phyloP scores from a whole-genome alignment of 2,329 filamentous ascomycete species.

The Harringtonia aguacate region DNA sequence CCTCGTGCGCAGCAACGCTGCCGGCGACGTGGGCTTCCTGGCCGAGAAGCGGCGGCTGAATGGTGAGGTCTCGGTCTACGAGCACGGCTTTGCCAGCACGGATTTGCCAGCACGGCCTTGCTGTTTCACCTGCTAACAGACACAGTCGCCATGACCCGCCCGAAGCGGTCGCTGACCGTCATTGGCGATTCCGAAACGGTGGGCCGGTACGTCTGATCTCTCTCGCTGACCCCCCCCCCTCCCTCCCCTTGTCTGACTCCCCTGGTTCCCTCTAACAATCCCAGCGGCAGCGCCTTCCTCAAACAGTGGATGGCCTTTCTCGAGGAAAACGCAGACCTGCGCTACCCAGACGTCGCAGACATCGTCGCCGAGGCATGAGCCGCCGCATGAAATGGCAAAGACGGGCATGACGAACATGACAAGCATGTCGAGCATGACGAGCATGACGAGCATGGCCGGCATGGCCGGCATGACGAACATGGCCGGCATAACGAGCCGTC shows the following conservation, averaged over 20 bases:
- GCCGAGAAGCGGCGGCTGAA: conserved; percentile 88
- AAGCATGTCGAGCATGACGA: too few relatives aligned
- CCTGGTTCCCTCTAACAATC: conserved; percentile 10
- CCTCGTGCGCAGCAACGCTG: conserved; percentile 82
- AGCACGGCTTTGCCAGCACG: not conserved
- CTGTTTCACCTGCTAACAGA: too few relatives aligned
- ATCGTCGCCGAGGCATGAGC: conserved; percentile 13
- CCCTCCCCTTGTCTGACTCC: conserved; percentile 3
- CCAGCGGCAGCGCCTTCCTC: conserved; percentile 73
- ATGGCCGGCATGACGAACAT: too few relatives aligned
- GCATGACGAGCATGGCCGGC: too few relatives aligned
- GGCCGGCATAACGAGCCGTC: too few relatives aligned
- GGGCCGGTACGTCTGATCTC: conserved; percentile 45
- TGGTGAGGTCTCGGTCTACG: conserved; percentile 37
- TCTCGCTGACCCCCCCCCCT: conserved; percentile 5
- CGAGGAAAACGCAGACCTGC: conserved; percentile 79
- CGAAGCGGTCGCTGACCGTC: conserved; percentile 79
- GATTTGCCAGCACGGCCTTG: too few relatives aligned
- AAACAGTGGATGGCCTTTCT: conserved; percentile 86
- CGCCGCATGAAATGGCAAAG: too few relatives aligned
- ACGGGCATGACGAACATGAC: too few relatives aligned
- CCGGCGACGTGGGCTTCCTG: conserved; percentile 85
- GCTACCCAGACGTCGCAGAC: conserved; percentile 63
- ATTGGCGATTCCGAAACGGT: conserved; percentile 94
- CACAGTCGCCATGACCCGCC: conserved; percentile 90